Conservation (phyloP, 2,329 filamentous ascomycete genomes). For the Coniella vitis region DNA sequence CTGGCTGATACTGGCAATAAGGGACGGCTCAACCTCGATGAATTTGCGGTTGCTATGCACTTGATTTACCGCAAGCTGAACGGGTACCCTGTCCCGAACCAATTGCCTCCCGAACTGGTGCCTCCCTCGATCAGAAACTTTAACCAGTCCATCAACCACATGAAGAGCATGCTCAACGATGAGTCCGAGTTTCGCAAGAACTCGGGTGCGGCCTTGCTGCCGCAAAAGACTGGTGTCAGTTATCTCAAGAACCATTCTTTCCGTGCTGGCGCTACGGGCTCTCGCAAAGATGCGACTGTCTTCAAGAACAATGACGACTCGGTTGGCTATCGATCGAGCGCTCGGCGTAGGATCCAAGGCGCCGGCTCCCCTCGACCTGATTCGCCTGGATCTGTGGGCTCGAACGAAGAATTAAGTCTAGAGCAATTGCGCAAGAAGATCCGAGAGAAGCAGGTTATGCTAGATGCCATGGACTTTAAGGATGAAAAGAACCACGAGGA, state of each 20-base stretch:
- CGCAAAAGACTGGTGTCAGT: conserved; percentile 95
- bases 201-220: conserved; percentile 81
- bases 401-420: conserved; percentile 73
- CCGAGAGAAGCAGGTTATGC: conserved; percentile 83
- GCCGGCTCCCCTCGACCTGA: conserved; percentile 73
- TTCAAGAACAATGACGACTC: conserved; percentile 96
- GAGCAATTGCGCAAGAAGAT: conserved; percentile 92
- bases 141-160: conserved; percentile 83
- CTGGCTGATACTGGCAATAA: conserved; percentile 90
- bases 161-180: conserved; percentile 82
- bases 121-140: conserved; percentile 93
- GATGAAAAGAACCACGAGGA: conserved; percentile 87
- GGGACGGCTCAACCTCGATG: conserved; percentile 87
- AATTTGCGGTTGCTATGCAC: conserved; percentile 98
- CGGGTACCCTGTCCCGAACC: conserved; percentile 83
- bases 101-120: conserved; percentile 83
- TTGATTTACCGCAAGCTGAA: conserved; percentile 96
- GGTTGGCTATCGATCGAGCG: conserved; percentile 87
- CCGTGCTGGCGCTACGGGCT: conserved; percentile 47
- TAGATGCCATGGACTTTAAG: conserved; percentile 94
- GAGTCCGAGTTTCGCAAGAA: conserved; percentile 87
- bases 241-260: conserved; percentile 96
- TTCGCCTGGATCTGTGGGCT: conserved; percentile 60
- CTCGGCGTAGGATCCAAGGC: conserved; percentile 72
- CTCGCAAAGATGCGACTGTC: conserved; percentile 88